Conservation (phyloP, 371 early-diverging fungal genomes). For the Apophysomyces elegans region DNA sequence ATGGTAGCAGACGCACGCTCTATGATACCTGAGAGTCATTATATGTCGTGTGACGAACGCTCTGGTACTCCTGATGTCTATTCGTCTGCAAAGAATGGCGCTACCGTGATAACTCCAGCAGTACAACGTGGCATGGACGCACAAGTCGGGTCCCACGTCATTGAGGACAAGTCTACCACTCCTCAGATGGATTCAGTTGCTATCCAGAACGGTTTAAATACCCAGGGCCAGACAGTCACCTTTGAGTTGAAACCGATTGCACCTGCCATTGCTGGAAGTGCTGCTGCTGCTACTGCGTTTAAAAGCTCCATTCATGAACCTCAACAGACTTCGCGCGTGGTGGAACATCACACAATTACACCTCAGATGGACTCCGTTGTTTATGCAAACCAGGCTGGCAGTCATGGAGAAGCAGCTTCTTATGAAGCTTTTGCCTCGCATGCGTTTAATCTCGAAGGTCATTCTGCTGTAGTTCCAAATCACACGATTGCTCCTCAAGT, state of each 20-base stretch:
- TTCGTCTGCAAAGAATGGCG: slow-evolving; percentile 10
- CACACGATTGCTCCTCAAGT: background rate
- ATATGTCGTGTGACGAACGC: background rate
- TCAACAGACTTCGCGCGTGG: background rate
- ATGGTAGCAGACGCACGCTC: background rate
- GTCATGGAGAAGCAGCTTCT: background rate
- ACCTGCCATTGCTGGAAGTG: background rate
- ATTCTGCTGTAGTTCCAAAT: background rate
- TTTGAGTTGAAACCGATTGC: background rate
- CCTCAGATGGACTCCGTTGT: background rate
- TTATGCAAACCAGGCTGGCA: background rate
- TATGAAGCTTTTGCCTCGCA: background rate
- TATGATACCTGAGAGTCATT: slow-evolving; percentile 2
- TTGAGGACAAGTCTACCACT: background rate
- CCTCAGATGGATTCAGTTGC: background rate
- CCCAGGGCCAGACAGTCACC: background rate
- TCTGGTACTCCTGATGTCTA: background rate
- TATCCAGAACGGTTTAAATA: no score
- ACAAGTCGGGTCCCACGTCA: background rate
- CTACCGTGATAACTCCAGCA: background rate
- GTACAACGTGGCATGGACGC: background rate
- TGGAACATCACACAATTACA: background rate
- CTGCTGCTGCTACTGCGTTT: no score
- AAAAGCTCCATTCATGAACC: background rate
- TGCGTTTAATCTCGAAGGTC: background rate